These are phyloP conservation scores for Yamagishiella unicocca DNA, from an alignment of 139 green algal species.

Conservation along the genomic window DNA sequence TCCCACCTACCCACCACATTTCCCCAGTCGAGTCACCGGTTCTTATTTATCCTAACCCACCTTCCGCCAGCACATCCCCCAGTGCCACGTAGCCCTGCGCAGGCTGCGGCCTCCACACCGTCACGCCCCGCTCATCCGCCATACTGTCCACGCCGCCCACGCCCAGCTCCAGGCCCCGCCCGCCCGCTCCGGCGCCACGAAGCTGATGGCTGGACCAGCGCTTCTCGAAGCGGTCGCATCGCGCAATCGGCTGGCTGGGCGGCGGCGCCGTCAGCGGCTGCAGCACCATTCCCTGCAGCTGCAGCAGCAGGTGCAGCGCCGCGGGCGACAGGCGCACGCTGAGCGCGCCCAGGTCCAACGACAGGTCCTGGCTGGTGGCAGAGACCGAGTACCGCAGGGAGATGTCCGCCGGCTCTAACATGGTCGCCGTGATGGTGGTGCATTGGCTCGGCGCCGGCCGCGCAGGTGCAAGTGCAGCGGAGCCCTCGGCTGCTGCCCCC, in stretches of 20 bases:
- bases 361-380: slow-evolving; percentile 51
- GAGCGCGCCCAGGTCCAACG: slow-evolving; percentile 66
- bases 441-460: not conserved
- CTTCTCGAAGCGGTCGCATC: slow-evolving; percentile 73
- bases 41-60: no score
- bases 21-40: no score
- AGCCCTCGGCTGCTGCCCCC: not conserved
- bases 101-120: slow-evolving; percentile 85
- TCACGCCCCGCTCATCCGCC: slow-evolving; percentile 69
- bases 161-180: slow-evolving; percentile 13
- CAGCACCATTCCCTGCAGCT: slow-evolving; percentile 40
- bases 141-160: slow-evolving; percentile 61
- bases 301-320: slow-evolving; percentile 74
- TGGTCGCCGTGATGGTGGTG: slow-evolving; percentile 31
- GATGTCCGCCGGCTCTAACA: slow-evolving; percentile 64
- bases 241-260: slow-evolving; percentile 63
- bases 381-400: slow-evolving; percentile 15
- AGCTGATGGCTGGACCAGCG: slow-evolving; percentile 70
- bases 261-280: slow-evolving; percentile 67
- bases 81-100: slow-evolving; percentile 82
- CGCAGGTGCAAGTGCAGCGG: slow-evolving; percentile 24
- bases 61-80: slow-evolving; percentile 80
- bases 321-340: slow-evolving; percentile 77
- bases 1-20: no score
- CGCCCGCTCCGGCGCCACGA: not conserved